Evolutionary conservation across 805 yeast genomes (phyloP).

Genomic region (Cyberlindnera mycetangii): DNA sequence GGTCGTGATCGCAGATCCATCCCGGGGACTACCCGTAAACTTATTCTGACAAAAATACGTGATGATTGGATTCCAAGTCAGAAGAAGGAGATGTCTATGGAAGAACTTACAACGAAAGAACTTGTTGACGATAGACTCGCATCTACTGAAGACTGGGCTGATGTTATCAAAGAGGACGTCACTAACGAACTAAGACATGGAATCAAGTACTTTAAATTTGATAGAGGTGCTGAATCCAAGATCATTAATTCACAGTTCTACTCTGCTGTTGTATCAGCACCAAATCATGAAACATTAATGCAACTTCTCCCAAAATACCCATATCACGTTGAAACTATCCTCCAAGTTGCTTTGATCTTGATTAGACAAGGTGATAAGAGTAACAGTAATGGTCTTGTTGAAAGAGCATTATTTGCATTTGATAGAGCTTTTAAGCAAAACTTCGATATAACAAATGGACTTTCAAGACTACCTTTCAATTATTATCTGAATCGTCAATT

Average conservation of each 20-base stretch:
- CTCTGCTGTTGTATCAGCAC: conserved; percentile 64
- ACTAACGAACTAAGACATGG: conserved; percentile 39
- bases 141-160: conserved; percentile 44
- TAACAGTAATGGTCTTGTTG: conserved; percentile 70
- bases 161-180: conserved; percentile 42
- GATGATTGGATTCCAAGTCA: conserved; percentile 80
- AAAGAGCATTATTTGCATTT: conserved; percentile 73
- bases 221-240: conserved; percentile 34
- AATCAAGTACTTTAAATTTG: conserved; percentile 56
- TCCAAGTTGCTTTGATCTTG: conserved; percentile 73
- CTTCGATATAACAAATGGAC: conserved; percentile 52
- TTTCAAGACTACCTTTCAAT: conserved; percentile 72
- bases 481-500: conserved; percentile 73
- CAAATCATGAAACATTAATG: conserved; percentile 74
- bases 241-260: conserved; percentile 47
- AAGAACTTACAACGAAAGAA: conserved; percentile 43
- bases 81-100: conserved; percentile 59
- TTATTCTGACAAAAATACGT: conserved; percentile 66
- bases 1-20: conserved; percentile 70
- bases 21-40: conserved; percentile 71
- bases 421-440: conserved; percentile 66
- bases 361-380: conserved; percentile 72
- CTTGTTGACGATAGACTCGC: conserved; percentile 34
- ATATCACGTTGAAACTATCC: conserved; percentile 73
- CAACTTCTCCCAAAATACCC: conserved; percentile 54